Evolutionary conservation across 371 early-diverging fungal genomes (phyloP).

Genomic region (Mortierella sp.): DNA sequence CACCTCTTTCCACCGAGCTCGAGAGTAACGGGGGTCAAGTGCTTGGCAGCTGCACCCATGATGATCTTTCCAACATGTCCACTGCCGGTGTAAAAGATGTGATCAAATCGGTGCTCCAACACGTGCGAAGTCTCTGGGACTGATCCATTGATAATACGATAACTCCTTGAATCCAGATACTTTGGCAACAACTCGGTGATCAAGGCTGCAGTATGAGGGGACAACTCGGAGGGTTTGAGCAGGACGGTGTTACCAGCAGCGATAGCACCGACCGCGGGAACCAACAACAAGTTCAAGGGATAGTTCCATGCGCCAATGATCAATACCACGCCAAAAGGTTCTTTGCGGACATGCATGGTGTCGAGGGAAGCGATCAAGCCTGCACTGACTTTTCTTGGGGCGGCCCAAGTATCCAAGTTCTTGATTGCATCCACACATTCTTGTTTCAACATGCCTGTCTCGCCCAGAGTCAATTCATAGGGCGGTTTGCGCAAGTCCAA

Average conservation of each 20-base stretch:
- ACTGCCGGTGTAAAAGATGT: constrained; percentile 94
- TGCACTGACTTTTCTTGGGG: constrained; percentile 36
- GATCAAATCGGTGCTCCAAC: constrained; percentile 80
- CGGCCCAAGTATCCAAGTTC: constrained; percentile 64
- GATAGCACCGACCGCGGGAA: constrained; percentile 87
- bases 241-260: constrained; percentile 89
- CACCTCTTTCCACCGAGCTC: constrained; percentile 89
- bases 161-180: constrained; percentile 77
- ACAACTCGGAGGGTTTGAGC: constrained; percentile 90
- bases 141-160: constrained; percentile 81
- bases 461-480: constrained; percentile 61
- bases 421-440: constrained; percentile 71
- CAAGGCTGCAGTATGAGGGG: constrained; percentile 70
- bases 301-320: constrained; percentile 91
- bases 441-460: constrained; percentile 67
- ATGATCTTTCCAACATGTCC: constrained; percentile 83
- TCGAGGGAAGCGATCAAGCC: constrained; percentile 23
- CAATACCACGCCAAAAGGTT: constrained; percentile 80
- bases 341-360: constrained; percentile 30
- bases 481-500: constrained; percentile 72
- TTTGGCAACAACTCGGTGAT: constrained; percentile 69
- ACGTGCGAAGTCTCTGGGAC: constrained; percentile 75
- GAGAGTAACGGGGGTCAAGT: constrained; percentile 82
- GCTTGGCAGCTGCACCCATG: constrained; percentile 80
- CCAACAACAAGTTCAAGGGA: constrained; percentile 75